Evolutionary conservation across 495 filamentous ascomycete species (phyloP).

Genomic region (Penicillium herquei): DNA sequence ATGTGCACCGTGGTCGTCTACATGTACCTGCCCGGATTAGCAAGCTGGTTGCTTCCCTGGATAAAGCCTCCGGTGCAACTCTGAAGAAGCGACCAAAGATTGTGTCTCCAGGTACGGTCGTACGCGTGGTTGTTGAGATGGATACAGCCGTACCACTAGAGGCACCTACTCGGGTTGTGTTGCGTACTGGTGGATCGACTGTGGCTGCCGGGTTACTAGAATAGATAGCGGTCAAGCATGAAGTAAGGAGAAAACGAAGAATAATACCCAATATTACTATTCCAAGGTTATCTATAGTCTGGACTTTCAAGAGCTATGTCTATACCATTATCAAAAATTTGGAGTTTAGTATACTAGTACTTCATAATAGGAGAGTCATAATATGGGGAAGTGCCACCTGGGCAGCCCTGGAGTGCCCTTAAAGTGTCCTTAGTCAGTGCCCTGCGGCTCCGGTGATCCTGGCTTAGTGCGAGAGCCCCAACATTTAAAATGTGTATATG

Average conservation of each 20-base stretch:
- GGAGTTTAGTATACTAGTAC: too few relatives aligned
- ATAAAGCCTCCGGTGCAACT: slow-evolving; percentile 66
- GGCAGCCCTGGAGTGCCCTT: too few relatives aligned
- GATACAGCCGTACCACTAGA: slow-evolving; percentile 76
- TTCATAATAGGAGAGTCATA: too few relatives aligned
- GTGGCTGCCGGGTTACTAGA: slow-evolving; percentile 85
- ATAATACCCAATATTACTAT: neutral
- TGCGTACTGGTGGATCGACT: slow-evolving; percentile 76
- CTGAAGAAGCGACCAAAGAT: slow-evolving; percentile 83
- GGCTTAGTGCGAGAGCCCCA: too few relatives aligned
- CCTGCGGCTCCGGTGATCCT: too few relatives aligned
- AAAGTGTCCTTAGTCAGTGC: too few relatives aligned
- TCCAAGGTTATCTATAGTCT: too few relatives aligned
- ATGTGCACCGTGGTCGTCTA: slow-evolving; percentile 81
- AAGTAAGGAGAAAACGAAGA: neutral
- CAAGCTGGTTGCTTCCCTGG: slow-evolving; percentile 66
- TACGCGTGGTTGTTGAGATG: slow-evolving; percentile 69
- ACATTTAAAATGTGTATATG: too few relatives aligned
- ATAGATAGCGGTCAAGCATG: slow-evolving; percentile 27
- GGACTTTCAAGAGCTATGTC: too few relatives aligned
- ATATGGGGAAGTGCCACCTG: too few relatives aligned
- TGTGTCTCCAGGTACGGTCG: slow-evolving; percentile 68
- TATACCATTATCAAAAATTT: neutral
- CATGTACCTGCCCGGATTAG: slow-evolving; percentile 74
- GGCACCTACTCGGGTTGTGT: slow-evolving; percentile 70